Conservation (phyloP, 495 filamentous ascomycete genomes). For the Terfezia boudieri region DNA sequence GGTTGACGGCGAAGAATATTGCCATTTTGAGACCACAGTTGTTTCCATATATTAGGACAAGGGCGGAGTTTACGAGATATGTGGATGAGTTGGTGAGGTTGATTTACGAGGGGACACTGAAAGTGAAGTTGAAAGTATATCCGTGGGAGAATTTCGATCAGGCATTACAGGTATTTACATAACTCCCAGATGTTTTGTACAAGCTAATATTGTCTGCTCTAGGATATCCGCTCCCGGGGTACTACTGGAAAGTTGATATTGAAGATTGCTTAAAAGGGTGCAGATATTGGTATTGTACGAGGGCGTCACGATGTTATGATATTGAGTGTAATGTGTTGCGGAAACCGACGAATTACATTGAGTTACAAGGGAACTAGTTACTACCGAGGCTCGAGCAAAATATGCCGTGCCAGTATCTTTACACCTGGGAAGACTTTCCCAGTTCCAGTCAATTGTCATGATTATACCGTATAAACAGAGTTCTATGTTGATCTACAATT, state of each 20-base stretch:
- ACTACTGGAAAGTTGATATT: conserved; percentile 61
- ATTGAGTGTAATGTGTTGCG: too few species aligned
- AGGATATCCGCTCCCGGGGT: conserved; percentile 63
- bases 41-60: conserved; percentile 48
- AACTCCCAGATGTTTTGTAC: background rate
- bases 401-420: too few species aligned
- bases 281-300: too few species aligned
- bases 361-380: too few species aligned
- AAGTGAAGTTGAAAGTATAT: conserved; percentile 51
- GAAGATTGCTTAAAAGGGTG: conserved; percentile 12
- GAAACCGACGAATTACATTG: too few species aligned
- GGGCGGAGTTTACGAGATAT: conserved; percentile 56
- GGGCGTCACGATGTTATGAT: too few species aligned
- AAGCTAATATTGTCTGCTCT: background rate
- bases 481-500: too few species aligned
- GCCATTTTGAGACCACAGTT: conserved; percentile 56
- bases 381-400: too few species aligned
- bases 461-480: too few species aligned
- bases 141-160: conserved; percentile 50
- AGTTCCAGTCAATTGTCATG: too few species aligned
- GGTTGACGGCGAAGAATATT: conserved; percentile 54
- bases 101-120: conserved; percentile 47
- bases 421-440: too few species aligned
- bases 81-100: conserved; percentile 50
- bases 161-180: conserved; percentile 37